phyloP scores from a whole-genome alignment of 305 asterid species.

The Fraxinus ornus region DNA sequence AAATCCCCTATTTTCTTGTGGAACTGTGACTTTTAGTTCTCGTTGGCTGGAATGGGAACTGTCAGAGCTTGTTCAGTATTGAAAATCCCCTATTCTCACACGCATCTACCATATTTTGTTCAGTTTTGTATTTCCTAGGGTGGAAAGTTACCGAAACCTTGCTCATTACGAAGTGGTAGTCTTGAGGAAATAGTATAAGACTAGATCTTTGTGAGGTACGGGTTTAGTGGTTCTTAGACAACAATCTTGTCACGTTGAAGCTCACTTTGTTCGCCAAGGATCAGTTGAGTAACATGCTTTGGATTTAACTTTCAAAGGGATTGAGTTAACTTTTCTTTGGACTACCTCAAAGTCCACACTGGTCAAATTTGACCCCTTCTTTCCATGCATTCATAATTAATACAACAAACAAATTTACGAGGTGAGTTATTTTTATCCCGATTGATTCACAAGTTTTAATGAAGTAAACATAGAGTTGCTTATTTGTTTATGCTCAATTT shows the following conservation, averaged over 20 bases:
- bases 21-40: neutral
- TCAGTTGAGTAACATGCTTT: neutral
- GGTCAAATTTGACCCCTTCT: neutral
- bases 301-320: neutral
- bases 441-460: too few relatives aligned
- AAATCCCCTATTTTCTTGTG: neutral
- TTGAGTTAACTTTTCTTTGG: neutral
- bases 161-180: neutral
- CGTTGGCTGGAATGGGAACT: neutral
- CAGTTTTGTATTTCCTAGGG: neutral
- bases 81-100: too few relatives aligned
- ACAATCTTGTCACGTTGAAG: neutral
- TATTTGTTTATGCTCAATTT: neutral
- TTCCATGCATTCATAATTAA: neutral
- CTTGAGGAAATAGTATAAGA: neutral
- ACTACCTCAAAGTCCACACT: neutral
- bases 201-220: neutral
- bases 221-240: neutral
- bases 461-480: neutral
- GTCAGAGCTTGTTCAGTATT: neutral
- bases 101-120: neutral
- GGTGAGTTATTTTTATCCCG: too few relatives aligned
- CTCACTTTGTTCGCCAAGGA: neutral
- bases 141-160: neutral
- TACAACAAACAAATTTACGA: too few relatives aligned